phyloP scores from a whole-genome alignment of 306 rosid genomes.

The Delonix regia region DNA sequence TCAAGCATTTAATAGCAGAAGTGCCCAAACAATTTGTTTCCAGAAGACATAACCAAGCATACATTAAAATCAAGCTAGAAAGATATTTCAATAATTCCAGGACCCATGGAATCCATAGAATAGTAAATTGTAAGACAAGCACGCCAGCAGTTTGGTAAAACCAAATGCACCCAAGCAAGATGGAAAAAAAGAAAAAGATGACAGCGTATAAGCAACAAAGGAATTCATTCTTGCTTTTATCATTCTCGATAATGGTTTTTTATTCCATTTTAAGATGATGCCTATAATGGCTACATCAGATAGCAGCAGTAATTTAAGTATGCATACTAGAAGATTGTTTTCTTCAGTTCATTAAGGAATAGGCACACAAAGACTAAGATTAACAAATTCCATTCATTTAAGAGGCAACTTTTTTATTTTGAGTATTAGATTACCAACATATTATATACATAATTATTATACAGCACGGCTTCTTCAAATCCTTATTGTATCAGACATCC shows the following conservation, averaged over 20 bases:
- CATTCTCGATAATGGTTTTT: background rate
- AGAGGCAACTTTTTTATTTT: constrained; percentile 8
- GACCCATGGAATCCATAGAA: too few species aligned
- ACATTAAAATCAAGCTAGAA: background rate
- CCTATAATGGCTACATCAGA: background rate
- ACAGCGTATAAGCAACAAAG: too few species aligned
- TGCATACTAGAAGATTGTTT: constrained; percentile 3
- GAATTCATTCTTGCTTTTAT: background rate
- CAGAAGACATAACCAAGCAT: background rate
- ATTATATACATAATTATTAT: background rate
- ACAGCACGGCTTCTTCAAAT: constrained; percentile 19
- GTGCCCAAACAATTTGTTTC: constrained; percentile 2
- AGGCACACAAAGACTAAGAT: background rate
- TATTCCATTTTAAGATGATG: background rate
- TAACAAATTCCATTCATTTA: constrained; percentile 5
- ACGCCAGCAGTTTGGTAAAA: constrained; percentile 14
- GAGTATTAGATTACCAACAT: background rate
- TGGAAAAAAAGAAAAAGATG: too few species aligned
- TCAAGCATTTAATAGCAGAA: background rate
- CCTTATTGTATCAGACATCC: background rate
- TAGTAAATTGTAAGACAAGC: constrained; percentile 2
- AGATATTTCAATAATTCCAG: background rate
- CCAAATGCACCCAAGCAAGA: constrained; percentile 12
- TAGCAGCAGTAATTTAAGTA: constrained; percentile 1
- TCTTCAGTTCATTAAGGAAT: constrained; percentile 4